These are phyloP conservation scores for Colletotrichum sp. DNA, from an alignment of 2,329 filamentous ascomycete genomes.

Conservation along the genomic window DNA sequence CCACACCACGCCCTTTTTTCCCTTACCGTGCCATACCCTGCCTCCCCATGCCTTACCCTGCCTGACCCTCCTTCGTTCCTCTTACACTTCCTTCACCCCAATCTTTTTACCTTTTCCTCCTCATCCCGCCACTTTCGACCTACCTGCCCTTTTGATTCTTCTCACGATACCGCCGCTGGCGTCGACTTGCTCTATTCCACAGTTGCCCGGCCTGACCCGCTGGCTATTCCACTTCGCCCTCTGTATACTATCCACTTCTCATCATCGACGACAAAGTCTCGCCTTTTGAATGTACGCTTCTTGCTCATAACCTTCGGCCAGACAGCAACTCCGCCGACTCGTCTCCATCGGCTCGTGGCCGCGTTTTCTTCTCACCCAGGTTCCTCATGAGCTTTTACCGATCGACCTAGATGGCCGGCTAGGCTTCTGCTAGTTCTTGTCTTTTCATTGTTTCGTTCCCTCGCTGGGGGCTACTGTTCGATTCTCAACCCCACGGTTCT, in stretches of 20 bases:
- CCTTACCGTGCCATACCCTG: not conserved
- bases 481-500: conserved; percentile 27
- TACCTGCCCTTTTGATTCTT: not conserved
- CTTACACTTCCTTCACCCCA: not conserved
- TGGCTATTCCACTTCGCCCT: not conserved
- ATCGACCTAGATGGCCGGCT: conserved; percentile 21
- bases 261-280: not conserved
- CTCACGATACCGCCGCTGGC: not conserved
- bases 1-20: not conserved
- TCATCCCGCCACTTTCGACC: not conserved
- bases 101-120: not conserved
- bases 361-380: not conserved
- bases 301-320: not conserved
- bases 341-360: not conserved
- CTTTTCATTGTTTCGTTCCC: conserved; percentile 25
- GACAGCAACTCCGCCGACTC: not conserved
- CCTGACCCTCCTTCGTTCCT: not conserved
- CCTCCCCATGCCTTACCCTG: conserved; percentile 2
- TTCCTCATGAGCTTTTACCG: conserved; percentile 10
- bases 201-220: not conserved
- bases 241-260: not conserved
- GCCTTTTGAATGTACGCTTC: not conserved
- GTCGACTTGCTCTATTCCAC: not conserved
- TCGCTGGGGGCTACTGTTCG: not conserved
- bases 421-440: conserved; percentile 25